These are phyloP conservation scores for Rhizophora apiculata DNA, from an alignment of 345 rosid species.

Conservation along the genomic window DNA sequence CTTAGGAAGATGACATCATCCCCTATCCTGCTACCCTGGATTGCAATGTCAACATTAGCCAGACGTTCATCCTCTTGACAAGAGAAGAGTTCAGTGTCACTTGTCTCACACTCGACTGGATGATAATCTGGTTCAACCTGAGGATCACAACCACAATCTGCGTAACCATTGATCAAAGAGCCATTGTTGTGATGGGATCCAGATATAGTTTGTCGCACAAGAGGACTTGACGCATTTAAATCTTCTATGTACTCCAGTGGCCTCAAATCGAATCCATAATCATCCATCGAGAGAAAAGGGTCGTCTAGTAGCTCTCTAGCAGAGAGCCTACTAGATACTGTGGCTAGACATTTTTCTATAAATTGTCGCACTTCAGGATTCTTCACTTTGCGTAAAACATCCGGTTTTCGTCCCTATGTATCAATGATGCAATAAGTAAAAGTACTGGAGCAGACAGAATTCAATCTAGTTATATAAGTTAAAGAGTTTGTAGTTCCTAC, in stretches of 20 bases:
- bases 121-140: conserved; percentile 50
- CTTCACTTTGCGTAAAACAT: conserved; percentile 66
- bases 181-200: conserved; percentile 32
- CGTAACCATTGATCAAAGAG: conserved; percentile 16
- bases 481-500: conserved; percentile 47
- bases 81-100: conserved; percentile 62
- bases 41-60: conserved; percentile 51
- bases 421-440: conserved; percentile 17
- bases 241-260: conserved; percentile 39
- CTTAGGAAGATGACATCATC: conserved; percentile 65
- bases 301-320: conserved; percentile 78
- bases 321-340: conserved; percentile 69
- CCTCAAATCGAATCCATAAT: conserved; percentile 51
- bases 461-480: conserved; percentile 1
- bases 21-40: conserved; percentile 66
- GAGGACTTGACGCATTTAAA: conserved; percentile 38
- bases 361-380: conserved; percentile 71
- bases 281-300: conserved; percentile 65
- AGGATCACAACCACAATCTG: conserved; percentile 9
- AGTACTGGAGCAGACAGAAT: neutral
- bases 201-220: conserved; percentile 44
- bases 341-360: conserved; percentile 86
- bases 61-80: conserved; percentile 58
- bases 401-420: conserved; percentile 86
- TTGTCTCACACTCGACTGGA: conserved; percentile 45